Conservation (phyloP, 129 eudicot genomes). For the Flaveria robusta region DNA sequence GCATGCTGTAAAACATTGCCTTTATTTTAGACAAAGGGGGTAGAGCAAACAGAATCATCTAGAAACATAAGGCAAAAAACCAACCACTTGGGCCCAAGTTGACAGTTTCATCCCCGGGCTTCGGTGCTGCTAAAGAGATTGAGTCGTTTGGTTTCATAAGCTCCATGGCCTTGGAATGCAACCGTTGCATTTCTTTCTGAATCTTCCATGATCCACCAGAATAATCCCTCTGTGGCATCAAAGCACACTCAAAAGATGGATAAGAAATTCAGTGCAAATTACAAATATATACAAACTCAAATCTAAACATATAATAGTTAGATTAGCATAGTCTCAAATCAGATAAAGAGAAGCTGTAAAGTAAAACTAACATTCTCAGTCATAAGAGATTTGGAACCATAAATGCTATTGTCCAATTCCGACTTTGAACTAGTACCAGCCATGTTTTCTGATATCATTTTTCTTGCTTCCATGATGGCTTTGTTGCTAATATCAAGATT, state of each 20-base stretch:
- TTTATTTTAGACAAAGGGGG: neutral
- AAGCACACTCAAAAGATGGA: neutral
- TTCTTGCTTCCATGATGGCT: constrained; percentile 78
- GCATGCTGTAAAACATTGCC: neutral
- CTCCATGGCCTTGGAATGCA: constrained; percentile 68
- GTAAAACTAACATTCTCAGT: constrained; percentile 54
- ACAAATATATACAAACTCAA: neutral
- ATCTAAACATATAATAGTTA: constrained; percentile 6
- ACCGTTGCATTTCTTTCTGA: constrained; percentile 71
- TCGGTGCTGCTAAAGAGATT: constrained; percentile 16
- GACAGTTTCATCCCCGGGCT: constrained; percentile 24
- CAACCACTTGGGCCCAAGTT: constrained; percentile 33
- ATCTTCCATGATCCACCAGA: constrained; percentile 87
- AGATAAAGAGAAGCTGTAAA: neutral
- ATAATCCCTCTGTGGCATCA: constrained; percentile 49
- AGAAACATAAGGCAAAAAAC: constrained; percentile 21
- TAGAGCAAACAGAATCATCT: constrained; percentile 1
- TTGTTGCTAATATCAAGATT: constrained; percentile 43
- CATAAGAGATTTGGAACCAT: constrained; percentile 31
- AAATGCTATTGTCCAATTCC: constrained; percentile 39
- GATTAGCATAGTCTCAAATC: neutral
- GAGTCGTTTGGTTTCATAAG: constrained; percentile 29
- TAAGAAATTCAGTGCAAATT: neutral
- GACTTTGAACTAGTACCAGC: constrained; percentile 60
- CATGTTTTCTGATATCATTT: constrained; percentile 66